phyloP scores from a whole-genome alignment of 257 asterid species.

The Solanum verrucosum region DNA sequence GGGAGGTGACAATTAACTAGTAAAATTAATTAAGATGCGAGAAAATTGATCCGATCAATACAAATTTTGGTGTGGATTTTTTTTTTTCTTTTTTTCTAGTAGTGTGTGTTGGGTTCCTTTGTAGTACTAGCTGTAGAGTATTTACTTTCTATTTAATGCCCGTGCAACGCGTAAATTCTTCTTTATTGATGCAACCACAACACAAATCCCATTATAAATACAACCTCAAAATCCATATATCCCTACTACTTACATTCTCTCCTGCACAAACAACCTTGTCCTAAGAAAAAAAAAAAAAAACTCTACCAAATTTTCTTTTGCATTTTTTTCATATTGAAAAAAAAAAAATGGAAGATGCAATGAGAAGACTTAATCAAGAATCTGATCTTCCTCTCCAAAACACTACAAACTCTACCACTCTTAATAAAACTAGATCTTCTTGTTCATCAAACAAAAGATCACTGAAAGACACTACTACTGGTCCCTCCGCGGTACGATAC shows the following conservation, averaged over 20 bases:
- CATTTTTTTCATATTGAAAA: background rate
- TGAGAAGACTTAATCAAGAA: conserved; percentile 50
- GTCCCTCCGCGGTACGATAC: conserved; percentile 35
- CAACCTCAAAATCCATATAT: background rate
- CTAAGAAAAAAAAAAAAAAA: no score
- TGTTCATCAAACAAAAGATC: conserved; percentile 30
- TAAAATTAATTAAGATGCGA: background rate
- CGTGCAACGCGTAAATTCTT: conserved; percentile 11
- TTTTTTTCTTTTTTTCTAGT: no score
- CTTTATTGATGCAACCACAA: conserved; percentile 26
- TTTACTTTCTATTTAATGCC: background rate
- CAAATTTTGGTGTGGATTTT: no score
- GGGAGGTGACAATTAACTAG: background rate
- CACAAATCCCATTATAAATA: conserved; percentile 5
- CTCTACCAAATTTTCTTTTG: background rate
- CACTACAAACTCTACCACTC: conserved; percentile 10
- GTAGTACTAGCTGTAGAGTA: background rate
- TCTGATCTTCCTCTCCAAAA: conserved; percentile 8
- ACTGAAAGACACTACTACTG: conserved; percentile 22
- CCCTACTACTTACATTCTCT: background rate
- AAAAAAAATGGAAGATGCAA: conserved; percentile 70
- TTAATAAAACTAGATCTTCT: conserved; percentile 17
- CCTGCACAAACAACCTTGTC: background rate
- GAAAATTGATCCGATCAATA: rapidly evolving
- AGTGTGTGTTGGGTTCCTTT: background rate